A percentile compares a stretch with the other conserved stretches of the same genome.
phyloP scores from a whole-genome alignment of 1,284 basidiomycete genomes.

The Phlebopus sp. region DNA sequence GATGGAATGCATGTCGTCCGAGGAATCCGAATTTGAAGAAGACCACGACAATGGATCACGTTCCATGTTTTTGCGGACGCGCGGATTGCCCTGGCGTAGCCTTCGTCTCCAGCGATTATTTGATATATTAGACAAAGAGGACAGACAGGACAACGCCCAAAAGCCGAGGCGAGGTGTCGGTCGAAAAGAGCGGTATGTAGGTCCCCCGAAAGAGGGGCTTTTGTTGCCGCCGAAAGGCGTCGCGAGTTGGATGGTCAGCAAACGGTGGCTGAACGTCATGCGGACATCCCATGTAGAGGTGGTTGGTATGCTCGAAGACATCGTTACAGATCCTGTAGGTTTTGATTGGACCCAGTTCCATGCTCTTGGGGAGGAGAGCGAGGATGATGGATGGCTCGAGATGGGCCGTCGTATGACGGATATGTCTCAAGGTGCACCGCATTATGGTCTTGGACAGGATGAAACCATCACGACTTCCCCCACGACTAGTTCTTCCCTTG shows the following conservation, averaged over 20 bases:
- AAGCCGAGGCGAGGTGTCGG: conserved; percentile 57
- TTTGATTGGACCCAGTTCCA: conserved; percentile 48
- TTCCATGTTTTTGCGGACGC: conserved; percentile 43
- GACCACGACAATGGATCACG: conserved; percentile 27
- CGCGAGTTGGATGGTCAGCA: conserved; percentile 73
- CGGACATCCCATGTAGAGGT: conserved; percentile 46
- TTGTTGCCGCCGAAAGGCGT: conserved; percentile 60
- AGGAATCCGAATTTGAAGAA: conserved; percentile 62
- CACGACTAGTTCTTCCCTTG: conserved; percentile 21
- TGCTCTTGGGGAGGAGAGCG: conserved; percentile 56
- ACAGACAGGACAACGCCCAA: conserved; percentile 39
- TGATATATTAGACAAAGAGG: conserved; percentile 55
- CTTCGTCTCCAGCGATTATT: conserved; percentile 56
- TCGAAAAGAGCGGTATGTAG: conserved; percentile 51
- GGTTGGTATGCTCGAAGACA: conserved; percentile 37
- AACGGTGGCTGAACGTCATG: conserved; percentile 50
- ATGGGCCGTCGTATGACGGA: conserved; percentile 15
- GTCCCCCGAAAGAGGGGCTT: conserved; percentile 55
- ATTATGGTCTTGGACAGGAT: conserved; percentile 22
- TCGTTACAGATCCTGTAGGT: conserved; percentile 44
- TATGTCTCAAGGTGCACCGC: conserved; percentile 7
- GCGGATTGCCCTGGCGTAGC: conserved; percentile 63
- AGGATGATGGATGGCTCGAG: conserved; percentile 32
- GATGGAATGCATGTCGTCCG: conserved; percentile 74
- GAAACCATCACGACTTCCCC: conserved; percentile 19